Percentiles rank a stretch among this genome's conserved stretches.
These are phyloP conservation scores for Calonectria hawksworthii DNA, from an alignment of 2,329 filamentous ascomycete genomes.

Conservation along the genomic window DNA sequence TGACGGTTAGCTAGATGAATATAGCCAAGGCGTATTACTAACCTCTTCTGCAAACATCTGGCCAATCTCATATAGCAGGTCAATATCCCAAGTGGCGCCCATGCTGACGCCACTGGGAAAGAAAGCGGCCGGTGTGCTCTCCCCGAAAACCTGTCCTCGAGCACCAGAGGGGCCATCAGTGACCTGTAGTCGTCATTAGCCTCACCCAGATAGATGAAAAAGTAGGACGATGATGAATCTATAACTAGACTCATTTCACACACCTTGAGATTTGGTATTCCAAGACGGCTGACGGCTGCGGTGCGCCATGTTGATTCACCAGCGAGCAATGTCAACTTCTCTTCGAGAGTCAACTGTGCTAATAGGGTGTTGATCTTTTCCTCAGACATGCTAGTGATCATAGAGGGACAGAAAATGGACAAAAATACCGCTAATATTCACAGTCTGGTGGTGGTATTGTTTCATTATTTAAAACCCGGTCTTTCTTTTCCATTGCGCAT, in stretches of 20 bases:
- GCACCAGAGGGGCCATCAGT: slow-evolving; percentile 2
- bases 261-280: background rate
- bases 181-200: background rate
- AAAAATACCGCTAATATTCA: no score
- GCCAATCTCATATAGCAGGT: background rate
- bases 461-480: background rate
- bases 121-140: background rate
- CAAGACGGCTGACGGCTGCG: background rate
- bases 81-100: background rate
- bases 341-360: background rate
- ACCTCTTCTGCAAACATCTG: background rate
- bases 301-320: slow-evolving; percentile 3
- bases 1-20: background rate
- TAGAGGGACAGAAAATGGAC: background rate
- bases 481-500: no score
- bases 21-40: background rate
- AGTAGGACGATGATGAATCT: background rate
- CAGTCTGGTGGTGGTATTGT: no score
- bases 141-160: background rate
- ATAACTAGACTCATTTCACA: background rate
- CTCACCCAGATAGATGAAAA: background rate
- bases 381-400: background rate
- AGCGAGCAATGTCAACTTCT: background rate
- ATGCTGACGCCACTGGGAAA: background rate
- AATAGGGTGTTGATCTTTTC: background rate